Percentiles rank a stretch among this genome's conserved stretches.
Conservation (phyloP, 768 basidiomycete species). For the Mycena olivaceomarginata region DNA sequence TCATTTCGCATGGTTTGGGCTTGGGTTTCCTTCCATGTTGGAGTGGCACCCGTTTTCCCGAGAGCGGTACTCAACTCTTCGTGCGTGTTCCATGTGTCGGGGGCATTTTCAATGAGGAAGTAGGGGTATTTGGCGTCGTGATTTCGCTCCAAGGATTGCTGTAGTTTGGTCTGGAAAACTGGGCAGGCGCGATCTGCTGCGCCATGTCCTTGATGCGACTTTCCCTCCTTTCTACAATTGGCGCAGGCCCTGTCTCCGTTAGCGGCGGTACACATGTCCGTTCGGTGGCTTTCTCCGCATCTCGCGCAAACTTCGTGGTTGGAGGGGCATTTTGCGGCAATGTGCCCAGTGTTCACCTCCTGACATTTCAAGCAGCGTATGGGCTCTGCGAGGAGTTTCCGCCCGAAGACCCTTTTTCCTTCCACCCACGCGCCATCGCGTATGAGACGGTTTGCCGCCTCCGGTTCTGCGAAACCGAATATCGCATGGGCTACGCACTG, state of each 20-base stretch:
- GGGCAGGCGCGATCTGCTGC: constrained; percentile 14
- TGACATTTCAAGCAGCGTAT: constrained; percentile 44
- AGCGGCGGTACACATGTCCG: not conserved
- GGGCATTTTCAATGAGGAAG: too few species aligned
- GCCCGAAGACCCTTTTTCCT: constrained; percentile 33
- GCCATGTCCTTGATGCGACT: not conserved
- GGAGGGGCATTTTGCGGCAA: constrained; percentile 46
- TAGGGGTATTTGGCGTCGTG: too few species aligned
- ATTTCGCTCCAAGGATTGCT: not conserved
- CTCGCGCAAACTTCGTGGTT: not conserved
- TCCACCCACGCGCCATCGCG: constrained; percentile 35
- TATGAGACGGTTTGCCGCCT: constrained; percentile 41
- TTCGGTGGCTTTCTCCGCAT: not conserved
- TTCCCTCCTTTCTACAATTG: not conserved
- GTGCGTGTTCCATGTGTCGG: too few species aligned
- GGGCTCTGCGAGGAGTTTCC: constrained; percentile 42
- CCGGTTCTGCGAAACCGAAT: constrained; percentile 36
- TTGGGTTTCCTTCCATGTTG: too few species aligned
- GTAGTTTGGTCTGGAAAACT: not conserved
- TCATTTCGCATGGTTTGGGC: too few species aligned
- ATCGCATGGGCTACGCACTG: constrained; percentile 51
- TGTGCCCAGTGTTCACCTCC: constrained; percentile 23
- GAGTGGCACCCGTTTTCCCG: too few species aligned
- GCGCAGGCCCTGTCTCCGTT: not conserved
- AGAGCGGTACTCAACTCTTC: too few species aligned